A percentile compares a stretch with the other conserved stretches of the same genome.
Evolutionary conservation across 1,284 basidiomycete species (phyloP).

Genomic region (Fomitopsis pinicola): DNA sequence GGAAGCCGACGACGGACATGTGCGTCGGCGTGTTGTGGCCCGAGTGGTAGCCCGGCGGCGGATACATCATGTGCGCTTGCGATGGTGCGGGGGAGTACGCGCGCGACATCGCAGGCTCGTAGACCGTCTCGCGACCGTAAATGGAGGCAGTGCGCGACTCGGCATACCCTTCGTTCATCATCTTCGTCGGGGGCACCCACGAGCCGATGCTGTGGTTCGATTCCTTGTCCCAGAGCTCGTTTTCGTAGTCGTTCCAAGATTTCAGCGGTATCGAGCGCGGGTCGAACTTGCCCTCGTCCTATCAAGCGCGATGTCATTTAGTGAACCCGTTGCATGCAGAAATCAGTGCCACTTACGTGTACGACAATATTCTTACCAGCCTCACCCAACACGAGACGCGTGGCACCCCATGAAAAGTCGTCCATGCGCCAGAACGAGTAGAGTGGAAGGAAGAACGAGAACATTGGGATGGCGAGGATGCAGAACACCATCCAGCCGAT

Average conservation of each 20-base stretch:
- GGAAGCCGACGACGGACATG: slow-evolving; percentile 23
- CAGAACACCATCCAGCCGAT: slow-evolving; percentile 98
- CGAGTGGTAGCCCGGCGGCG: slow-evolving; percentile 67
- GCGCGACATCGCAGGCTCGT: slow-evolving; percentile 53
- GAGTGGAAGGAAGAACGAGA: slow-evolving; percentile 90
- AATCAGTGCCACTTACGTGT: slow-evolving; percentile 57
- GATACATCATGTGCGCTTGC: slow-evolving; percentile 44
- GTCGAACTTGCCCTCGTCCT: slow-evolving; percentile 98
- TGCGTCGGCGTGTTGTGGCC: slow-evolving; percentile 65
- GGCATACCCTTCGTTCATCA: slow-evolving; percentile 66
- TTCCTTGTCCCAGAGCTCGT: slow-evolving; percentile 96
- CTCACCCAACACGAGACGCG: slow-evolving; percentile 92
- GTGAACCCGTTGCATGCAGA: background rate
- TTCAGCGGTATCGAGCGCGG: slow-evolving; percentile 89
- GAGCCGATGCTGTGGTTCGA: slow-evolving; percentile 89
- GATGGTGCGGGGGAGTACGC: slow-evolving; percentile 69
- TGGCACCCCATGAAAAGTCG: slow-evolving; percentile 98
- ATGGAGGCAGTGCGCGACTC: slow-evolving; percentile 72
- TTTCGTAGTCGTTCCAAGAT: slow-evolving; percentile 96
- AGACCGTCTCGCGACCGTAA: slow-evolving; percentile 80
- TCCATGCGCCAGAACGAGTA: slow-evolving; percentile 99
- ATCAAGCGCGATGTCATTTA: slow-evolving; percentile 11
- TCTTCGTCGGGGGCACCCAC: slow-evolving; percentile 70
- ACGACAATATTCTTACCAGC: slow-evolving; percentile 93
- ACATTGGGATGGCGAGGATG: slow-evolving; percentile 86